Base-by-base conservation (phyloP, 2,329 filamentous ascomycete genomes). In the Xylaria sp. region DNA sequence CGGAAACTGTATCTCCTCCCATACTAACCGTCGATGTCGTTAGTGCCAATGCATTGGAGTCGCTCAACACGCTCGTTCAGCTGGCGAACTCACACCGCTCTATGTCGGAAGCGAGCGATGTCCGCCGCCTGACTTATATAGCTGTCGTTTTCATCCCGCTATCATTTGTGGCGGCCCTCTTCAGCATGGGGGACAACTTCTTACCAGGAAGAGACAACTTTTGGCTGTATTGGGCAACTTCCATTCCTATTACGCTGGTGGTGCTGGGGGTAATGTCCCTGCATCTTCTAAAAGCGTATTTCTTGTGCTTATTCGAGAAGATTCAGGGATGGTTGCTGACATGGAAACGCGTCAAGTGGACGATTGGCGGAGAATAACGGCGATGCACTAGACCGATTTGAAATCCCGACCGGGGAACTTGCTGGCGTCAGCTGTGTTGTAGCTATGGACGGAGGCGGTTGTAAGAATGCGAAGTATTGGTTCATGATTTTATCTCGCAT, bases 101-200 rank as follows among this genome's bases (percentile, higher is more conserved):
- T 9, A 11, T 54, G 31, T 38, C 28, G 2, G 51, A 56, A 38
- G 51, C 31, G n/a, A 38, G 28, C 17, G 28, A 56, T 10, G 31
- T 56, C n/a, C 28, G 31, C 17, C 51, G 51, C 31, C 31, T 56
- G 13, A 56, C 51, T 4, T 56, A 56, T 23, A 56, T 36, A 36
- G 51, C 51, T 13, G 9, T 56, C 31, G 51, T 56, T 38, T 56
- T 56, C n/a, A 33, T 56, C 17, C 51, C 51, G 17, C 31, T 56
- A 3, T 56, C 31, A 13, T 56, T 36, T 26, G 51, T 56, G n/a
- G 51, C 51, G 17, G 31, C n/a, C 17, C 51, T 56, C 17, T 40
- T 57, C 6, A 57, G 53, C 33, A 57, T 57, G 33, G 17, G 33
- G 11, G 53, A 57, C 20, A 28, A 40, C 53, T 57, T 57, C 20